Evolutionary conservation across 129 eudicot genomes (phyloP).

Genomic region (Flaveria linearis): DNA sequence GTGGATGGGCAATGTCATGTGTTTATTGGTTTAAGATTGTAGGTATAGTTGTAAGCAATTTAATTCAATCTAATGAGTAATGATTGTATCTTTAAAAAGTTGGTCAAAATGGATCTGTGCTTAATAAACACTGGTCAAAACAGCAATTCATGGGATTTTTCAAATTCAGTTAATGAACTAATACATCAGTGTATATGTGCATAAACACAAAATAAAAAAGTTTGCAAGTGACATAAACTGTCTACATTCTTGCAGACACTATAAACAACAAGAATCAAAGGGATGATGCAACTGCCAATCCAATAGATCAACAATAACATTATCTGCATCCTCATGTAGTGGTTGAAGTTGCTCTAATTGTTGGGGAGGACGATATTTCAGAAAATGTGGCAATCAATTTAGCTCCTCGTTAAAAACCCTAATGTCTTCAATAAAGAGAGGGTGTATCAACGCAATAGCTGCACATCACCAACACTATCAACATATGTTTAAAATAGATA

Average conservation of each 20-base stretch:
- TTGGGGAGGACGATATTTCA: slow-evolving; percentile 78
- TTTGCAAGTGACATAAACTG: background rate
- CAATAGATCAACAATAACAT: slow-evolving; percentile 63
- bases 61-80: background rate
- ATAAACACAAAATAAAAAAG: slow-evolving; percentile 19
- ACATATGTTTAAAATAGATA: background rate
- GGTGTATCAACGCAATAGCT: slow-evolving; percentile 71
- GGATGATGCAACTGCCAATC: slow-evolving; percentile 85
- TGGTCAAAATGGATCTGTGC: too few species aligned
- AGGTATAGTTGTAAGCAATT: background rate
- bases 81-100: too few species aligned
- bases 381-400: slow-evolving; percentile 59
- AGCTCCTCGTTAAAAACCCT: slow-evolving; percentile 42
- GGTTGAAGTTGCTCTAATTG: slow-evolving; percentile 65
- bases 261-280: slow-evolving; percentile 10
- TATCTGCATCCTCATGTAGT: slow-evolving; percentile 50
- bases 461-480: slow-evolving; percentile 39
- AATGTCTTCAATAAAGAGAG: slow-evolving; percentile 72
- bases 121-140: background rate
- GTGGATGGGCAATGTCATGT: background rate
- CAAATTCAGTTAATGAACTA: background rate
- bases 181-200: slow-evolving; percentile 2
- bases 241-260: background rate
- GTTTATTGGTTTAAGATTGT: background rate
- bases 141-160: background rate